Base-by-base conservation (phyloP, 441 rosid genomes). In the Eruca vesicaria region DNA sequence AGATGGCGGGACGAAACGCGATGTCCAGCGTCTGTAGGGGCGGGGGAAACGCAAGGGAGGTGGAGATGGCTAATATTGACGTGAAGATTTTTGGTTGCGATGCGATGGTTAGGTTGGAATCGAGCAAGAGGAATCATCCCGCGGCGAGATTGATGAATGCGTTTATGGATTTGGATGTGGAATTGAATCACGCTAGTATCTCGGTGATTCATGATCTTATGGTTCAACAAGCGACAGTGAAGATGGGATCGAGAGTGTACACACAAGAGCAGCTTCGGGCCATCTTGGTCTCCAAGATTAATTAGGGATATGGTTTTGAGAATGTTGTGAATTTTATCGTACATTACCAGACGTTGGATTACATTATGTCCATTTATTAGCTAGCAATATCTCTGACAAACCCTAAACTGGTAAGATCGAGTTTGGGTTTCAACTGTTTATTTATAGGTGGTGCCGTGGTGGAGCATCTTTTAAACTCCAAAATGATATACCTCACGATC, bases 201-300 rank as follows among this genome's bases (percentile, higher is more conserved):
- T 88, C 97, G 0, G 98, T 90, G 38, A 88, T 92, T 64, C 84
- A 94, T 45, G 97, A 92, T 75, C 75, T 92, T 79, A 94, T 92
- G 99, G 88, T 94, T 71, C 99, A 89, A 58, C 97, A 94, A 83
- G 99, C 99, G 1, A 89, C 90, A 0, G 97, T 92, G 69, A 89
- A 87, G 83, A 90, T 94, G 98, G 92, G 89, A 14, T 77, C 83
- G 55, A 86, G 85, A 64, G 66, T 77, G 67, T 92, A 89, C 85
- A 78, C 86, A 0, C 90, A 83, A 58, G 96, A 94, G 21, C 92
- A 94, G 83, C 94, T 94, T 68, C 77, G 75, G 82, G 57, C 28
- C 33, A 85, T 86, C 28, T 81, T 94, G 53, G 35, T 81, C 35
- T 74, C 89, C 65, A 90, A 84, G 82, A 73, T 92, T 56, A 87